Evolutionary conservation across 306 rosid genomes (phyloP).

Genomic region (Acmispon strigosus): DNA sequence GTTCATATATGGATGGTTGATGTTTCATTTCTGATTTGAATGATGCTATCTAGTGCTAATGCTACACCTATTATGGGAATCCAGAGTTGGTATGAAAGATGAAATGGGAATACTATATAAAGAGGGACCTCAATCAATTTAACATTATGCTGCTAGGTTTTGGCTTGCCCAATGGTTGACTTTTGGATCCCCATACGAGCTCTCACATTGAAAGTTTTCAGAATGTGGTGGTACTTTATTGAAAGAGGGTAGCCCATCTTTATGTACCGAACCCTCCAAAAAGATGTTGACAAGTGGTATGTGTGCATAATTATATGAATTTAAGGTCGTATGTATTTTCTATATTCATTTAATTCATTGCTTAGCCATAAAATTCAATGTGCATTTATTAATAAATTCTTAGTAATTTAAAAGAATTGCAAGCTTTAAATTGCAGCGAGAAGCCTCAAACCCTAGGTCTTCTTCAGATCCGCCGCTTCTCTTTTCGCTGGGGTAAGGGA

Average conservation of each 20-base stretch:
- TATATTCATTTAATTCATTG: neutral
- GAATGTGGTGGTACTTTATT: neutral
- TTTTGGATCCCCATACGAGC: neutral
- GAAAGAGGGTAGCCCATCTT: neutral
- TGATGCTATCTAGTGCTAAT: neutral
- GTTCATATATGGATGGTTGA: neutral
- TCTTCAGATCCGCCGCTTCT: neutral
- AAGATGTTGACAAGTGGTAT: neutral
- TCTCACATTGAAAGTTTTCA: neutral
- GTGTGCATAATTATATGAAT: neutral
- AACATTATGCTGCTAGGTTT: neutral
- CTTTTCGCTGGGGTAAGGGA: neutral
- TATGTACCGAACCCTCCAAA: neutral
- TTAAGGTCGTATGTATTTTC: neutral
- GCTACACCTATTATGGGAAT: constrained; percentile 2
- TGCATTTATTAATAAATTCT: neutral
- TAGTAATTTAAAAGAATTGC: neutral
- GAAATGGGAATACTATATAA: neutral
- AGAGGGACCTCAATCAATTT: neutral
- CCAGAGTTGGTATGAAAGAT: neutral
- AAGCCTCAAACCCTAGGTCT: neutral
- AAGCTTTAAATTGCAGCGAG: neutral
- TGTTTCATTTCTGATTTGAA: neutral
- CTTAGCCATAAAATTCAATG: neutral
- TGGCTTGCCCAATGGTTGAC: neutral